phyloP scores from a whole-genome alignment of 176 grass and related monocot genomes.

The sorghum (Sorghum bicolor) region DNA sequence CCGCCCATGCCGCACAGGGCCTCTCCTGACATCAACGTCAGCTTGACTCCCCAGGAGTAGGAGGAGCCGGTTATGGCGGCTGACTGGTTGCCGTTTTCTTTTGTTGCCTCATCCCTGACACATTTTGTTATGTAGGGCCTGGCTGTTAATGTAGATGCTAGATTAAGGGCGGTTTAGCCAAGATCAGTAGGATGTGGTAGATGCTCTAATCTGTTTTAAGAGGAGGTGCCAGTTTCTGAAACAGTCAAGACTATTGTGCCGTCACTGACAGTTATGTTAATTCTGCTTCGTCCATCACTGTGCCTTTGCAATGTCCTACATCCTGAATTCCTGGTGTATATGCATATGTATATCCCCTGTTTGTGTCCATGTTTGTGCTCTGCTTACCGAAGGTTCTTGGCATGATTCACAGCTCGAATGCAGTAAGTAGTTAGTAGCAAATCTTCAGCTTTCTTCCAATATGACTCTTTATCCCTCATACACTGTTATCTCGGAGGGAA shows the following conservation, averaged over 20 bases:
- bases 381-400: no score
- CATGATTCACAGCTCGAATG: no score
- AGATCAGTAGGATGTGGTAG: not conserved
- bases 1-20: constrained; percentile 33
- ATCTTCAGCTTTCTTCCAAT: no score
- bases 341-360: no score
- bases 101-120: constrained; percentile 12
- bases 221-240: not conserved
- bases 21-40: constrained; percentile 77
- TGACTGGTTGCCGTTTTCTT: not conserved
- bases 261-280: not conserved
- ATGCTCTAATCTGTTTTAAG: not conserved
- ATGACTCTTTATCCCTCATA: no score
- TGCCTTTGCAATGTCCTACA: not conserved
- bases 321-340: not conserved
- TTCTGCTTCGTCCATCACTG: not conserved
- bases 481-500: no score
- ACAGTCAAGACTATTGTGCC: not conserved
- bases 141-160: not conserved
- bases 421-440: no score
- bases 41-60: constrained; percentile 53
- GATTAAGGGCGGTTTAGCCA: not conserved
- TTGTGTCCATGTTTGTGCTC: no score
- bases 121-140: not conserved
- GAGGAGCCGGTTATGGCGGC: not conserved